These are phyloP conservation scores for Bipolaris zeicola DNA, from an alignment of 2,329 filamentous ascomycete species.

Conservation along the genomic window DNA sequence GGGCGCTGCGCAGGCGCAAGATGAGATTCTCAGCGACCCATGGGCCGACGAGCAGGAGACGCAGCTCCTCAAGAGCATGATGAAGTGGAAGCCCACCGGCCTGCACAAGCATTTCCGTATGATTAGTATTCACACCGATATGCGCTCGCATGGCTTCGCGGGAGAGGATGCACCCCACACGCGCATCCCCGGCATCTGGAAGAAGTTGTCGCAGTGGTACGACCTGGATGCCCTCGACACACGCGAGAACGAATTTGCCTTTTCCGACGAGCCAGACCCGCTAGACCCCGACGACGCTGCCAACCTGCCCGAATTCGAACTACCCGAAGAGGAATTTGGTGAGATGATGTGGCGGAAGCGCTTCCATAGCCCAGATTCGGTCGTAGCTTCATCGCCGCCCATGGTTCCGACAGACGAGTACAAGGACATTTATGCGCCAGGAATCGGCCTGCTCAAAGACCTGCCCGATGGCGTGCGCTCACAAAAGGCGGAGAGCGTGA, in stretches of 20 bases:
- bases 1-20: constrained; percentile 57
- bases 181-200: constrained; percentile 88
- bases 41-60: constrained; percentile 98
- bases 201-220: constrained; percentile 81
- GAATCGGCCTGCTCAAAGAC: constrained; percentile 42
- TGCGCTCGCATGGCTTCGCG: constrained; percentile 66
- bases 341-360: constrained; percentile 53
- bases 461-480: constrained; percentile 34
- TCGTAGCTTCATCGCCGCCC: constrained; percentile 38
- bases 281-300: constrained; percentile 45
- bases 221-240: constrained; percentile 86
- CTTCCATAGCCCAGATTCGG: constrained; percentile 37
- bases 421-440: constrained; percentile 40
- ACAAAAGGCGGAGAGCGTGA: constrained; percentile 36
- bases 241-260: constrained; percentile 67
- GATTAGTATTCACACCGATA: constrained; percentile 46
- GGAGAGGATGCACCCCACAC: constrained; percentile 75
- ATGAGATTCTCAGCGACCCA: constrained; percentile 67
- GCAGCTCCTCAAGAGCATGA: constrained; percentile 88
- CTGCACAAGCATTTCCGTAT: constrained; percentile 66
- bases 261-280: constrained; percentile 62
- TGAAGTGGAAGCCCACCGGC: constrained; percentile 93
- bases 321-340: constrained; percentile 52
- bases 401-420: constrained; percentile 40
- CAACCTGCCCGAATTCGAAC: constrained; percentile 47